Percentiles rank a stretch among this genome's conserved stretches.
phyloP scores from a whole-genome alignment of 768 basidiomycete species.

The Leucosporidium scottii region DNA sequence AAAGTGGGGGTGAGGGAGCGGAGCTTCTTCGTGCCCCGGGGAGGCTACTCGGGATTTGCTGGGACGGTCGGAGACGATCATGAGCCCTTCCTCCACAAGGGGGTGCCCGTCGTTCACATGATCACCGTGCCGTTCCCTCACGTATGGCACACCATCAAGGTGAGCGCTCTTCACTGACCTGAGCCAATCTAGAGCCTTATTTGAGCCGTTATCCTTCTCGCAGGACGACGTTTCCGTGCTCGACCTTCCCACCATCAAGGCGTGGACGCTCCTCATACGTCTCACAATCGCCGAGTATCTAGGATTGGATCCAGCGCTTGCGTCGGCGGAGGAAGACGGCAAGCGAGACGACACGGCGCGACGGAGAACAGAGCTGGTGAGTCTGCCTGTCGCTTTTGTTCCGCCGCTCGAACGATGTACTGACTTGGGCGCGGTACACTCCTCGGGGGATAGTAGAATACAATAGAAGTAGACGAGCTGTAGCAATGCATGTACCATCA shows the following conservation, averaged over 20 bases:
- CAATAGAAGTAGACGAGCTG: neutral
- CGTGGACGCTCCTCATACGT: slow-evolving; percentile 82
- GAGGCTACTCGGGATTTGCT: slow-evolving; percentile 43
- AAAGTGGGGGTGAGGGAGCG: slow-evolving; percentile 27
- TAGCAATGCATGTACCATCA: too few relatives aligned
- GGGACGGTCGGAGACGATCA: slow-evolving; percentile 69
- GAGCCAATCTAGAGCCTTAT: neutral
- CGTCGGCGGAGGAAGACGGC: neutral
- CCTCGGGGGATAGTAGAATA: neutral
- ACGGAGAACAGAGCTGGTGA: neutral
- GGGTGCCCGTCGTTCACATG: slow-evolving; percentile 82
- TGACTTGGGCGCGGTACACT: neutral
- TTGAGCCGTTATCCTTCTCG: neutral
- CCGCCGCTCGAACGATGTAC: neutral
- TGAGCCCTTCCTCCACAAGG: slow-evolving; percentile 71
- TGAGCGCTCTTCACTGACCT: slow-evolving; percentile 38
- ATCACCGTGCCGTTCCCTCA: slow-evolving; percentile 81
- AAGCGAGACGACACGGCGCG: neutral
- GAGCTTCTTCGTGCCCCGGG: slow-evolving; percentile 60
- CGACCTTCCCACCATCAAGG: slow-evolving; percentile 72
- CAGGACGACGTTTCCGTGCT: slow-evolving; percentile 86
- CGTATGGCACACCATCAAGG: slow-evolving; percentile 78
- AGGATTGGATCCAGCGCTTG: slow-evolving; percentile 41
- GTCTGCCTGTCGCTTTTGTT: neutral
- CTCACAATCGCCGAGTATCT: slow-evolving; percentile 89